These are phyloP conservation scores for Chrysoporthe puriensis DNA, from an alignment of 2,329 filamentous ascomycete species.

Conservation along the genomic window DNA sequence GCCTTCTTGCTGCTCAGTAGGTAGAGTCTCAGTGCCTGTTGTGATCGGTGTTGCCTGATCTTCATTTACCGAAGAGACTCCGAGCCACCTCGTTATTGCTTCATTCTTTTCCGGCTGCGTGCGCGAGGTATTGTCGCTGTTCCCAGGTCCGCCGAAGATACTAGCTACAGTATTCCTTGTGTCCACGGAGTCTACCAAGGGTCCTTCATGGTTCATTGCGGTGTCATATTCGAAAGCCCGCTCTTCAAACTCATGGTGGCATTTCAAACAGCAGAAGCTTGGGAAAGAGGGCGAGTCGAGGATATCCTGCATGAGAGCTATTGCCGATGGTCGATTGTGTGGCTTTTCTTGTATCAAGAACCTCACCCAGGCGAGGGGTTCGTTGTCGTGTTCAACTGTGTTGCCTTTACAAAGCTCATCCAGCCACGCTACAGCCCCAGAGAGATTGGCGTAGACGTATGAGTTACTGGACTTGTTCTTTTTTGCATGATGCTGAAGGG, in stretches of 20 bases:
- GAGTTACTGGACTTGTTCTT: constrained; percentile 18
- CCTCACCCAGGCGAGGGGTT: constrained; percentile 28
- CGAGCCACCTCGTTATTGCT: constrained; percentile 6
- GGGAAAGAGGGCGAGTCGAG: constrained; percentile 30
- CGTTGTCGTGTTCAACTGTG: constrained; percentile 27
- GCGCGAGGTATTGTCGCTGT: neutral
- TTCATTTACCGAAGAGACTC: neutral
- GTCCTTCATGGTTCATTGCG: constrained; percentile 10
- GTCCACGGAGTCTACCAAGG: constrained; percentile 19
- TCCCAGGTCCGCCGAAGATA: constrained; percentile 4
- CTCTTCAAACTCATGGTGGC: constrained; percentile 25
- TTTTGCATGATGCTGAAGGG: constrained; percentile 15
- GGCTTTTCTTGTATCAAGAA: constrained; percentile 24
- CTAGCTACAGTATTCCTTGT: constrained; percentile 15
- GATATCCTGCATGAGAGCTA: constrained; percentile 28
- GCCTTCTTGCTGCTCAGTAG: neutral
- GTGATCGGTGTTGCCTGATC: neutral
- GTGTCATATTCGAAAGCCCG: constrained; percentile 10
- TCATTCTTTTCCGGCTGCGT: neutral
- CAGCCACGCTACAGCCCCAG: constrained; percentile 23
- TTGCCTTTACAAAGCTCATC: constrained; percentile 14
- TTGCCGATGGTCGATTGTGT: constrained; percentile 22
- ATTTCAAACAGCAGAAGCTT: constrained; percentile 29
- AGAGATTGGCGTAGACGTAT: constrained; percentile 27
- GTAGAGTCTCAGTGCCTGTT: neutral